Percentiles rank a stretch among this genome's conserved stretches.
Evolutionary conservation across 116 monocot species (phyloP).

Genomic region (Trichopus zeylanicus): DNA sequence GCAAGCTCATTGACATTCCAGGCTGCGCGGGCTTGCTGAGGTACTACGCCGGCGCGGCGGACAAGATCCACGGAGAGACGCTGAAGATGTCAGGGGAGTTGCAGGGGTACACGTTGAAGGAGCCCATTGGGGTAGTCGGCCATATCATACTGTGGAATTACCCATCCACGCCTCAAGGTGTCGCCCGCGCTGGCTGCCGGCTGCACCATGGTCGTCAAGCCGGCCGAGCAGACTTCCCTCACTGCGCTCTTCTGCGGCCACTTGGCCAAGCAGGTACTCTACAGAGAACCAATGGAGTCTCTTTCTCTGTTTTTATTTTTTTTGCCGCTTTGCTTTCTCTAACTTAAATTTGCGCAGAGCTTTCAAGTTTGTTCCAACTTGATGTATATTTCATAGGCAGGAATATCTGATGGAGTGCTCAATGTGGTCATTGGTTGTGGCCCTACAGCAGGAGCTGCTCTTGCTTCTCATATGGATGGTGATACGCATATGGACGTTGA

Average conservation of each 20-base stretch:
- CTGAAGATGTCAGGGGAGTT: constrained; percentile 20
- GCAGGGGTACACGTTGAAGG: constrained; percentile 36
- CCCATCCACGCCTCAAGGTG: constrained; percentile 30
- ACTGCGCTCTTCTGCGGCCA: constrained; percentile 33
- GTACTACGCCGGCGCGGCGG: constrained; percentile 4
- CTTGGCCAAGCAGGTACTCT: constrained; percentile 43
- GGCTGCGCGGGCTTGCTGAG: not conserved
- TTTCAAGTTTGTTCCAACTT: too few relatives aligned
- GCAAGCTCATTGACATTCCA: not conserved
- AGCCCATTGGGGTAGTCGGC: constrained; percentile 46
- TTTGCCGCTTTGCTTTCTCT: too few relatives aligned
- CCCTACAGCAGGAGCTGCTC: constrained; percentile 32
- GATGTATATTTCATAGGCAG: constrained; percentile 23
- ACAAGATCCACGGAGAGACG: constrained; percentile 46
- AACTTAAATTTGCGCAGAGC: too few relatives aligned
- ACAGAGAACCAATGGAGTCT: not conserved
- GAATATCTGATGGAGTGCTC: constrained; percentile 49
- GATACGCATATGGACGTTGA: constrained; percentile 24
- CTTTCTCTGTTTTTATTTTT: not conserved
- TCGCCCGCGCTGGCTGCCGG: constrained; percentile 42
- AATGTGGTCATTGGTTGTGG: constrained; percentile 45
- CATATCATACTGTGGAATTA: constrained; percentile 45
- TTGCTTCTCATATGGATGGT: constrained; percentile 48
- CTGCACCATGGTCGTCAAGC: too few relatives aligned
- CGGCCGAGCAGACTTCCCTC: constrained; percentile 45